A percentile compares a stretch with the other conserved stretches of the same genome.
phyloP scores from a whole-genome alignment of 305 asterid genomes.

The Rubia tinctorum region DNA sequence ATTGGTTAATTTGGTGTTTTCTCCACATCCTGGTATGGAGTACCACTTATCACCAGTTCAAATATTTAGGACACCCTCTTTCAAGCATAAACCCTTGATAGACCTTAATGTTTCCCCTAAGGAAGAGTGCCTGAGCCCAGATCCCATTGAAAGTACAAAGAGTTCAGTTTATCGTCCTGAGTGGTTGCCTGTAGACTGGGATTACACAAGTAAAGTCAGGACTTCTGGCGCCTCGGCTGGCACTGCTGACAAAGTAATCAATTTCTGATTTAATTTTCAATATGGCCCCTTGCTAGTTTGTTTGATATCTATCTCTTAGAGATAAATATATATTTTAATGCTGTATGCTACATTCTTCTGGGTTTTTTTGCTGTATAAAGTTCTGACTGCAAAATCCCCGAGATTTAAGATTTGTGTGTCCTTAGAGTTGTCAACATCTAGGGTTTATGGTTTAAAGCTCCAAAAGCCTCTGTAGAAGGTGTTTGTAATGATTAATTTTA shows the following conservation, averaged over 20 bases:
- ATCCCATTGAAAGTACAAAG: neutral
- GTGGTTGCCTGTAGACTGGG: slow-evolving; percentile 16
- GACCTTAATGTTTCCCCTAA: too few relatives aligned
- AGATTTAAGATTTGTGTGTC: neutral
- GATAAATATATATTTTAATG: neutral
- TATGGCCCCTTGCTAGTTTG: slow-evolving; percentile 3
- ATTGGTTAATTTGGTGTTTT: too few relatives aligned
- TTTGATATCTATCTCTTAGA: neutral
- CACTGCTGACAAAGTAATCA: slow-evolving; percentile 15
- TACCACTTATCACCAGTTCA: too few relatives aligned
- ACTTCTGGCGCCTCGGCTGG: slow-evolving; percentile 7
- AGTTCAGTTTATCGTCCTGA: slow-evolving; percentile 12
- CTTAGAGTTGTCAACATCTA: neutral
- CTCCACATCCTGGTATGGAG: too few relatives aligned
- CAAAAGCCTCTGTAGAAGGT: neutral
- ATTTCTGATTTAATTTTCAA: neutral
- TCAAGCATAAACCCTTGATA: too few relatives aligned
- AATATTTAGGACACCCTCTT: too few relatives aligned
- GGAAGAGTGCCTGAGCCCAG: too few relatives aligned
- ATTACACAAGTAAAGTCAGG: neutral
- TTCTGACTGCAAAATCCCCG: neutral
- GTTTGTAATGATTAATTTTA: neutral
- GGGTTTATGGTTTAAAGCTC: neutral
- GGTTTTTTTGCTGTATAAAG: neutral
- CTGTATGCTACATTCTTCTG: neutral